Percentiles rank a stretch among this genome's conserved stretches.
These are phyloP conservation scores for Saccharum spontaneum DNA, from an alignment of 176 grass and related monocot species.

Conservation along the genomic window DNA sequence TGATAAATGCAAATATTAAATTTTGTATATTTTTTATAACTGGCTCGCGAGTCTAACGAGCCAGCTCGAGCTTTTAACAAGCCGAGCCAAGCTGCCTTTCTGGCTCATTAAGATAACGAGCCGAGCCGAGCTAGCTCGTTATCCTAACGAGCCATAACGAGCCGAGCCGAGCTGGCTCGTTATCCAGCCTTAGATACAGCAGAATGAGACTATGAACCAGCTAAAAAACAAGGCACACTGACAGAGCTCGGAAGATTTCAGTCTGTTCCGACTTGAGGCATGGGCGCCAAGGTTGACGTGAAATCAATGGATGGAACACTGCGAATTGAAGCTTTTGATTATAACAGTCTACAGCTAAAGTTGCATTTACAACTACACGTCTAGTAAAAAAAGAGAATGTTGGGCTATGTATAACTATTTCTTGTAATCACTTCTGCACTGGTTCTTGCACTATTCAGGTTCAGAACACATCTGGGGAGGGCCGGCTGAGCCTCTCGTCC, in stretches of 20 bases:
- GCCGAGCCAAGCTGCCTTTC: too few species aligned
- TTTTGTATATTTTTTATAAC: too few species aligned
- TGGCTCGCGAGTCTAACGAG: too few species aligned
- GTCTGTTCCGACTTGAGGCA: background rate
- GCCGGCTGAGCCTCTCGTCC: constrained; percentile 72
- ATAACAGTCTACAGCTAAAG: constrained; percentile 44
- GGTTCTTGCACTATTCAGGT: background rate
- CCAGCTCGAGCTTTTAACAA: too few species aligned
- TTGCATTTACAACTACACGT: constrained; percentile 44
- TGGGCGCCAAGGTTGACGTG: background rate
- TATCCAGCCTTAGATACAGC: too few species aligned
- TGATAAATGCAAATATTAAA: too few species aligned
- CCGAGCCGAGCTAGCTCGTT: too few species aligned
- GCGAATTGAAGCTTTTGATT: background rate
- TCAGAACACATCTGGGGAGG: constrained; percentile 49
- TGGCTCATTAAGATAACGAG: too few species aligned
- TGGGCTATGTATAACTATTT: constrained; percentile 17
- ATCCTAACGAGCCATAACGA: too few species aligned
- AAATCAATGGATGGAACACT: background rate
- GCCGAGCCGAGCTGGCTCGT: too few species aligned
- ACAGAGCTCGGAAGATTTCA: background rate
- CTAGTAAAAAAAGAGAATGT: constrained; percentile 24
- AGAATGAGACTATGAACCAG: too few species aligned
- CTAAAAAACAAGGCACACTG: too few species aligned
- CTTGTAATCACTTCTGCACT: background rate